phyloP scores from a whole-genome alignment of 495 filamentous ascomycete species.

The Xylaria grammica region DNA sequence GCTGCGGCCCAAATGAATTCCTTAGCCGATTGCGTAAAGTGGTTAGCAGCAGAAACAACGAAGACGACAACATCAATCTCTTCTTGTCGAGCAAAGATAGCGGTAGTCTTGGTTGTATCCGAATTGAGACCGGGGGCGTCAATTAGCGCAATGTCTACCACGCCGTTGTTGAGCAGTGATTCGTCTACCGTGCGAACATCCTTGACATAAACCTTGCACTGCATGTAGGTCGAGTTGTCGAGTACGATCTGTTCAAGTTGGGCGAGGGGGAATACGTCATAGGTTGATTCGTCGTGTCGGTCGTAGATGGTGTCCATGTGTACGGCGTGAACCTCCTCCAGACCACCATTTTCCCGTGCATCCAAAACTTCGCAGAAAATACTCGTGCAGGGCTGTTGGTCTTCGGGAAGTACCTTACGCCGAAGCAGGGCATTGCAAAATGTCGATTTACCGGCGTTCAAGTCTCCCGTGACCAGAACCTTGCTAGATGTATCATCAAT shows the following conservation, averaged over 20 bases:
- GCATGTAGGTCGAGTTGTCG: constrained; percentile 83
- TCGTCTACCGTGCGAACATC: constrained; percentile 91
- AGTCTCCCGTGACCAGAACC: constrained; percentile 93
- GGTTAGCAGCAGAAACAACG: constrained; percentile 95
- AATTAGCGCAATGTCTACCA: constrained; percentile 96
- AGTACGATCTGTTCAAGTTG: constrained; percentile 88
- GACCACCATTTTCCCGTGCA: constrained; percentile 81
- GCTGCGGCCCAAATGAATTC: constrained; percentile 97
- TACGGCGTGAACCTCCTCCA: constrained; percentile 96
- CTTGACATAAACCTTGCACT: constrained; percentile 96
- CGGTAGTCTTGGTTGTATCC: constrained; percentile 95
- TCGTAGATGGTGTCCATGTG: constrained; percentile 80
- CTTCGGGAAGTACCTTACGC: constrained; percentile 91
- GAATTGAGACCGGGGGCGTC: constrained; percentile 95
- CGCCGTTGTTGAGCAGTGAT: constrained; percentile 93
- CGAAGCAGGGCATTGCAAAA: constrained; percentile 96
- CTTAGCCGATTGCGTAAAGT: constrained; percentile 94
- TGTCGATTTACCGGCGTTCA: constrained; percentile 97
- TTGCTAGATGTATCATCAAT: constrained; percentile 99
- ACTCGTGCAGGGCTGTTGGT: constrained; percentile 98
- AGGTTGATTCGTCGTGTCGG: constrained; percentile 90
- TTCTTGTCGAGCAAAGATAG: constrained; percentile 94
- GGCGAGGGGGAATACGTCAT: constrained; percentile 77
- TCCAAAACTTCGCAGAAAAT: constrained; percentile 98
- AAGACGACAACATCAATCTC: constrained; percentile 99